Evolutionary conservation across 2,329 filamentous ascomycete species (phyloP).

Genomic region (Metarhizium humberi): DNA sequence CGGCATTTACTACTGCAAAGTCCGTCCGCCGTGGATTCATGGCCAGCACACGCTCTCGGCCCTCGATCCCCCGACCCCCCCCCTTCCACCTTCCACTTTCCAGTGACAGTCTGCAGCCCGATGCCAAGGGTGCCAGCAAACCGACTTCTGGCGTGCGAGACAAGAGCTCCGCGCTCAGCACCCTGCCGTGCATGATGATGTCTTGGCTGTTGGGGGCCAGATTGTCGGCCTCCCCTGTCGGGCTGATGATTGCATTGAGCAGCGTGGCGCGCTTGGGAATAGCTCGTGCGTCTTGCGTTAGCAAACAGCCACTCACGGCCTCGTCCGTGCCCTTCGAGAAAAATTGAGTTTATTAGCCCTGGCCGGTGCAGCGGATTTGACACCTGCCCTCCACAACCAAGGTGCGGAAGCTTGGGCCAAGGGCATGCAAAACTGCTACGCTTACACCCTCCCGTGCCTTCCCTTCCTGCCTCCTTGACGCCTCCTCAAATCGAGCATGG

Average conservation of each 20-base stretch:
- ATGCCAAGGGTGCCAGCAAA: no score
- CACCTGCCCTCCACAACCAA: neutral
- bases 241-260: neutral
- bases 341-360: slow-evolving; percentile 1
- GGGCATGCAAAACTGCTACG: neutral
- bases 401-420: neutral
- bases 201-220: neutral
- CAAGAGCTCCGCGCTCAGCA: no score
- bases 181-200: neutral
- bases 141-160: no score
- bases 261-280: no score
- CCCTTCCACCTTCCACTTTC: no score
- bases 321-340: neutral
- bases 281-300: no score
- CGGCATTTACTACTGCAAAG: no score
- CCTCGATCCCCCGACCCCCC: no score
- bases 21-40: no score
- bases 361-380: neutral
- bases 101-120: no score
- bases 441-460: no score
- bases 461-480: neutral
- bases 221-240: neutral
- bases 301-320: neutral
- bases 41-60: no score
- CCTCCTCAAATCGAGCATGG: neutral